Percentiles rank a stretch among this genome's conserved stretches.
Conservation (phyloP, 257 asterid species). For the Solanum tacnaense region DNA sequence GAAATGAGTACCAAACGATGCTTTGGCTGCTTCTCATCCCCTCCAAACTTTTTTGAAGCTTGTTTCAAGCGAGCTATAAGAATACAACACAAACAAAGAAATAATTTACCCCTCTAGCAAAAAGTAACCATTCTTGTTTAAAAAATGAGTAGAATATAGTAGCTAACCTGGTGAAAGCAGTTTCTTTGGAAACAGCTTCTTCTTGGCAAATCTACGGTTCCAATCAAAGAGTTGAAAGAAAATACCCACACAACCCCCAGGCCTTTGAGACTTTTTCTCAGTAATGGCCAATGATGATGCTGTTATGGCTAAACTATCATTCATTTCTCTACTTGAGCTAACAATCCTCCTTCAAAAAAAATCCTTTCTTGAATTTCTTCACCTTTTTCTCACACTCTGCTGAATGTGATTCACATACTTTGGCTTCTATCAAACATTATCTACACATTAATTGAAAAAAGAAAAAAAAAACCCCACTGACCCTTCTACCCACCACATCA, state of each 20-base stretch:
- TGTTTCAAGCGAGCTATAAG: conserved; percentile 56
- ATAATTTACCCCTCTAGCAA: neutral
- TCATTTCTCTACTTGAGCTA: conserved; percentile 36
- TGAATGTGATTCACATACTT: neutral
- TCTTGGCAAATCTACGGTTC: conserved; percentile 80
- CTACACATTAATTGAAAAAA: neutral
- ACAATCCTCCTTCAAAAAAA: neutral
- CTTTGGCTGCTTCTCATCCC: conserved; percentile 80
- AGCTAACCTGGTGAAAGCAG: conserved; percentile 73
- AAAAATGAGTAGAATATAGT: neutral
- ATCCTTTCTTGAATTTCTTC: neutral
- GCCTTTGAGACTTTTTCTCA: conserved; percentile 69
- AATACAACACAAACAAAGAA: conserved; percentile 12
- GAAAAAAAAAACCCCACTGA: neutral
- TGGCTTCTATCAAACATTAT: neutral
- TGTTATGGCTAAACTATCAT: conserved; percentile 39
- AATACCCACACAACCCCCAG: conserved; percentile 87
- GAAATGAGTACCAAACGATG: conserved; percentile 56
- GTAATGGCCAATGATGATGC: conserved; percentile 49
- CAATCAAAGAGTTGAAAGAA: conserved; percentile 86
- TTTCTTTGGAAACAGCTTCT: conserved; percentile 74
- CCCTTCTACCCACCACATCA: conserved; percentile 11
- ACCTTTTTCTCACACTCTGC: neutral
- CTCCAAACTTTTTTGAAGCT: conserved; percentile 63
- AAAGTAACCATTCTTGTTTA: neutral